Evolutionary conservation across 2,329 filamentous ascomycete species (phyloP), one percentile per base, ranked within the genome.

Genomic region (Diaporthe citrichinensis): DNA sequence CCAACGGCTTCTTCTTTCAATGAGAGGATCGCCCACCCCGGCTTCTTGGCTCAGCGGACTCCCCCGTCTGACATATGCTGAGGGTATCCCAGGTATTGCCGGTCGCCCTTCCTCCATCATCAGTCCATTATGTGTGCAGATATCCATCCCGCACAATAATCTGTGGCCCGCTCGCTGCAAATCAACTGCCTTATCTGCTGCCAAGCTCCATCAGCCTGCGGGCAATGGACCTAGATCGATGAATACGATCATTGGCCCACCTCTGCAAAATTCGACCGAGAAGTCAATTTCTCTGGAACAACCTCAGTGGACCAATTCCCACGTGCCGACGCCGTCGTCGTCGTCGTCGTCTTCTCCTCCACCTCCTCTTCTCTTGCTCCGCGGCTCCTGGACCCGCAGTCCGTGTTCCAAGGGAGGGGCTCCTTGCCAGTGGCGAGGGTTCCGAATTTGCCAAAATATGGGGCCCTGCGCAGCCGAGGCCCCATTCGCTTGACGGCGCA

Each of bases 201-300:
- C 71, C 71, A 72, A 72, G 71, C 41, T 23, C n/a, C 20, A 12
- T 28, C 28, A 25, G 41, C 17, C 23, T 72, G 57, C 17, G 23
- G 20, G 57, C 58, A 62, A 53, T 55, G 55, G 44, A 44, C n/a
- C 57, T 15, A 31, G 31, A 53, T 51, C 34, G 71, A 15, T 55
- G 58, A 55, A 65, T 65, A 73, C 71, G 46, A 65, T 25, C n/a
- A 31, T 46, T 62, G 71, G 71, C 46, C 71, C 71, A 65, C 68
- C 68, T 57, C 34, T 55, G 25, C 58, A 53, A 58, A 55, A 53
- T 49, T 65, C 34, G 39, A 73, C 46, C 58, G 58, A 55, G 9
- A 31, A 31, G 10, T 62, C 58, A 44, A 73, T 73, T 23, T 65
- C 46, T 62, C 46, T 51, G 58, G 10, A 62, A 72, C 71, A 62